These are phyloP conservation scores for Pythium insidiosum DNA, from an alignment of 352 stramenopile species.

Conservation along the genomic window DNA sequence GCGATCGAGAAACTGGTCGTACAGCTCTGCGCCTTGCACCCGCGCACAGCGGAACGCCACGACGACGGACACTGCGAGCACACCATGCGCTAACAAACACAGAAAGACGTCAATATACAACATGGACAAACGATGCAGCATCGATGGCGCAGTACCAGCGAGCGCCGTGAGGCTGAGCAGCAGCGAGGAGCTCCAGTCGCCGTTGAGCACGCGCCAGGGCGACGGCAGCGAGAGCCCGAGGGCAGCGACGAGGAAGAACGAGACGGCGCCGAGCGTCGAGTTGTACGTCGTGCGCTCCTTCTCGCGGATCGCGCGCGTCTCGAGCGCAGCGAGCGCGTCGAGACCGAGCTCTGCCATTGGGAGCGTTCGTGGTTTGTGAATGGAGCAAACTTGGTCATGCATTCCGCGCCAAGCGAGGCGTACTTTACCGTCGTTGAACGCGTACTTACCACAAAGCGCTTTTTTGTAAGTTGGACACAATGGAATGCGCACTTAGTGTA, in stretches of 20 bases:
- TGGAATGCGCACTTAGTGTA: too few relatives aligned
- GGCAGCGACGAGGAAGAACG: constrained; percentile 25
- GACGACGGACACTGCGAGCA: constrained; percentile 44
- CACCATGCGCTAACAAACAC: constrained; percentile 27
- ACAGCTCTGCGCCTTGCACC: constrained; percentile 49
- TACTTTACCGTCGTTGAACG: too few relatives aligned
- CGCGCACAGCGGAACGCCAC: constrained; percentile 54
- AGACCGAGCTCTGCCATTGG: too few relatives aligned
- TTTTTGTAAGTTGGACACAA: too few relatives aligned
- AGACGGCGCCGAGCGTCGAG: constrained; percentile 32
- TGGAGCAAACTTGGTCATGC: too few relatives aligned
- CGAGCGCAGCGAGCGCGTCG: constrained; percentile 42
- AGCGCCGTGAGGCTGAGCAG: constrained; percentile 49
- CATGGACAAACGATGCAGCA: not conserved
- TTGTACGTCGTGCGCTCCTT: constrained; percentile 58
- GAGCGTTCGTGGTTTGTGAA: too few relatives aligned
- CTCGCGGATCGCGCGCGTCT: constrained; percentile 56
- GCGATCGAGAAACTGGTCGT: constrained; percentile 61
- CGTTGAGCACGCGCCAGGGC: constrained; percentile 62
- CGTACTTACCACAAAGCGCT: too few relatives aligned
- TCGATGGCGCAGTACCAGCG: constrained; percentile 18
- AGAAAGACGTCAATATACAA: not conserved
- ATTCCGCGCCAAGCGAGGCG: too few relatives aligned
- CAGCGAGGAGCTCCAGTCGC: constrained; percentile 49
- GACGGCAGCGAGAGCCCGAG: constrained; percentile 51